Evolutionary conservation across 768 basidiomycete genomes (phyloP), one percentile per base, ranked within the genome.

Genomic region (Auricularia heimuer): DNA sequence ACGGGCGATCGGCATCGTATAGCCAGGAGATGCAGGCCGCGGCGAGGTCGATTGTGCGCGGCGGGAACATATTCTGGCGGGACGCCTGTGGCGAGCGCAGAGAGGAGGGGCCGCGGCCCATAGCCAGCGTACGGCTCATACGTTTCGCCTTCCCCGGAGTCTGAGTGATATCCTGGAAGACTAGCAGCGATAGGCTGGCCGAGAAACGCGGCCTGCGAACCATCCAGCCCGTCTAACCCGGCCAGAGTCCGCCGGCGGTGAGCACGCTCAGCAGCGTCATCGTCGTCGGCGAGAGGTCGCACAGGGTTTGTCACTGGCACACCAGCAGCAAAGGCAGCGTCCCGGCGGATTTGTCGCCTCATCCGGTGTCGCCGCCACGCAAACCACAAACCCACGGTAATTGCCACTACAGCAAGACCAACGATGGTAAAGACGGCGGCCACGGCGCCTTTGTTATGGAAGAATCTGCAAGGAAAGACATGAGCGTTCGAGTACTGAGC

Each of bases 351-450:
- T 61, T 80, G 78, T 39, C 76, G 80, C 51, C 80, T 83, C 35
- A 85, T 80, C 54, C 87, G 82, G 66, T 86, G 83, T 61, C 88
- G 82, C 34, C 86, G 85, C 64, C 89, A 72, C 62, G 84, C 87
- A 72, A 90, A 90, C 68, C 89, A 75, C 64, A 88, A 78, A 82
- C 85, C 91, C 60, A 90, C 77, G 45, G 85, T 70, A 63, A 85
- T 91, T 60, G 81, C 85, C 21, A 83, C 86, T 34, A 77, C 85
- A 3, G 91, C 87, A 21, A 98, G 80, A 35, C 94, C 95, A 18
- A 95, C 90, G 16, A 94, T 85, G 45, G 92, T 84, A 70, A 97
- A 98, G 7, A 94, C 90, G 56, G 91, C 96, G 1, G 89, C 89
- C 3, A 98, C 94, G 11, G 94, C 95, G 21, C 93, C 93, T 29